A percentile compares a stretch with the other conserved stretches of the same genome.
These are phyloP conservation scores for Magnusiomyces sp. DNA, from an alignment of 1,139 yeast species.

Conservation along the genomic window DNA sequence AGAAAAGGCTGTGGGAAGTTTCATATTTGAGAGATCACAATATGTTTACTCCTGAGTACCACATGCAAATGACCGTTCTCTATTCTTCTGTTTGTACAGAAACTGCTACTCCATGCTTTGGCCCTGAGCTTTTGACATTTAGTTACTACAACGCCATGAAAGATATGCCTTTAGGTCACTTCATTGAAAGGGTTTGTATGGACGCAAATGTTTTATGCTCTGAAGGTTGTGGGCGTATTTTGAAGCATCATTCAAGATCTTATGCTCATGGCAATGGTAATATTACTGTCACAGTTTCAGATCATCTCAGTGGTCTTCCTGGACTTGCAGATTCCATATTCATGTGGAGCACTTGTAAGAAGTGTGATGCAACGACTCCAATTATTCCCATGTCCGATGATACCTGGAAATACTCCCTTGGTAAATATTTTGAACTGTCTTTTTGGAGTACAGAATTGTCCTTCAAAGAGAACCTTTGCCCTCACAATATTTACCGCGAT, in stretches of 20 bases:
- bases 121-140: conserved; percentile 74
- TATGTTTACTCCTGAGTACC: conserved; percentile 57
- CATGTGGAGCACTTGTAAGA: conserved; percentile 89
- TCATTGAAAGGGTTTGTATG: conserved; percentile 71
- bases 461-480: conserved; percentile 50
- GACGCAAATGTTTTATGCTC: conserved; percentile 56
- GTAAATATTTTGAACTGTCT: conserved; percentile 78
- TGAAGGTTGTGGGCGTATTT: conserved; percentile 72
- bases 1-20: conserved; percentile 54
- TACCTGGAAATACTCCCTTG: conserved; percentile 86
- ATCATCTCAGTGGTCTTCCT: conserved; percentile 46
- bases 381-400: conserved; percentile 79
- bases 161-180: conserved; percentile 84
- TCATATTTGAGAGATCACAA: conserved; percentile 42
- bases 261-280: conserved; percentile 88
- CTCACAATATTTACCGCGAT: conserved; percentile 70
- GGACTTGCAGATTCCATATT: conserved; percentile 61
- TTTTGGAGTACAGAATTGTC: conserved; percentile 58
- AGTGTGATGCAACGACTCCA: conserved; percentile 69
- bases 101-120: conserved; percentile 86
- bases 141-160: conserved; percentile 79
- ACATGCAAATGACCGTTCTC: conserved; percentile 68
- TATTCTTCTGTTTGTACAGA: conserved; percentile 77
- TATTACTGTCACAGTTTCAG: conserved; percentile 67
- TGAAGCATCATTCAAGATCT: conserved; percentile 71